Base-by-base conservation (phyloP, 805 yeast genomes). In the Helenozyma baotianmanensis region DNA sequence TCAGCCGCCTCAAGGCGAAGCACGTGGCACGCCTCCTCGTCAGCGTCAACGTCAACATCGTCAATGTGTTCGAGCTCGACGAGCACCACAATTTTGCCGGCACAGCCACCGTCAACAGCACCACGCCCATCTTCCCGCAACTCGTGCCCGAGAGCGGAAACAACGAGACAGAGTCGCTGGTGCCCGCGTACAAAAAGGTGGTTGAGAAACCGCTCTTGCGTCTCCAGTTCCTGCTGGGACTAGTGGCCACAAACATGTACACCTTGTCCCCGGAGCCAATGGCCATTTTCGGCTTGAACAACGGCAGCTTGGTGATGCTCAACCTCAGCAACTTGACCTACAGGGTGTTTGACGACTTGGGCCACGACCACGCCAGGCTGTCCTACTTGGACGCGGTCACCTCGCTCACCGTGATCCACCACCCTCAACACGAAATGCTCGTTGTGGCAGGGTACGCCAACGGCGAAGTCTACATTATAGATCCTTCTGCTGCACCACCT, bases 261-360 rank as follows among this genome's bases (percentile, higher is more conserved):
- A 38, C 64, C 2, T 60, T 63, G 33, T 46, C 49, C 4, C 26
- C 50, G 6, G 60, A 60, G 23, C 57, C 82, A 6, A 78, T 78
- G 32, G 61, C 79, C 6, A 56, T 77, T 2, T 42, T 80, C 13
- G 92, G 90, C 1, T 71, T 78, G 40, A 73, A 80, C 13, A 58
- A 78, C 1, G 87, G 90, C n/a, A 86, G 79, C 44, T 53, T 82
- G 2, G 41, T 82, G 5, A 68, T 86, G 70, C 40, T 79, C 22
- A 82, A 80, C 42, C 71, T 80, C 51, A 38, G 52, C 55, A 37
- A 68, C 58, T 42, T 63, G 50, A 38, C 61, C 51, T 42, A 68
- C 76, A 30, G 73, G 66, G 25, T 59, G 53, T 30, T 72, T 67
- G 33, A 54, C 68, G 40, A 60, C 54, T 41, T 80, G 75, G 83